phyloP scores from a whole-genome alignment of 306 rosid genomes.

The Cucurbita ficifolia region DNA sequence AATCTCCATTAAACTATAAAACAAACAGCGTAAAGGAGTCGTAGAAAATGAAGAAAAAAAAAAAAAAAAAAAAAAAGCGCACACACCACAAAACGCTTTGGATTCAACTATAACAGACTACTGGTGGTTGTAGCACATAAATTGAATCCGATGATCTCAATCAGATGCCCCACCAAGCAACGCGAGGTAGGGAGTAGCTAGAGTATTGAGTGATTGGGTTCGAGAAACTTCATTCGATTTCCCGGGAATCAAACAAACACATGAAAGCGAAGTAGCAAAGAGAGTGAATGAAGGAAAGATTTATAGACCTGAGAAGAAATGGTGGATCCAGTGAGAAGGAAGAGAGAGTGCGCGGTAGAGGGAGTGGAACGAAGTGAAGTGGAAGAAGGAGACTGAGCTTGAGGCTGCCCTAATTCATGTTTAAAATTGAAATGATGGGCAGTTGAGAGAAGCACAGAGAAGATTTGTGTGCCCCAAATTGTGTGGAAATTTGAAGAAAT shows the following conservation, averaged over 20 bases:
- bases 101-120: background rate
- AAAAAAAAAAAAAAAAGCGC: background rate
- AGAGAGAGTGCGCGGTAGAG: background rate
- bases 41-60: background rate
- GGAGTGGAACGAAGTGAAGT: background rate
- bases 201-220: background rate
- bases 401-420: background rate
- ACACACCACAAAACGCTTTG: background rate
- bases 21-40: background rate
- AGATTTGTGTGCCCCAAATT: background rate
- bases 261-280: background rate
- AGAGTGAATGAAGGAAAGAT: background rate
- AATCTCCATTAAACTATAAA: background rate
- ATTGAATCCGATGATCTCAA: background rate
- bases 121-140: background rate
- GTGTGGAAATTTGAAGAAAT: background rate
- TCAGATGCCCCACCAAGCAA: background rate
- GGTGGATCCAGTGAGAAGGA: background rate
- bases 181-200: background rate
- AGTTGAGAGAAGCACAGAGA: background rate
- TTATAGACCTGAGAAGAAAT: slow-evolving; percentile 1
- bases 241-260: background rate
- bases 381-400: background rate
- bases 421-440: background rate
- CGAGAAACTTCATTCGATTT: background rate